Base-by-base conservation (phyloP, 2,329 filamentous ascomycete genomes). In the Penicillium polonicum region DNA sequence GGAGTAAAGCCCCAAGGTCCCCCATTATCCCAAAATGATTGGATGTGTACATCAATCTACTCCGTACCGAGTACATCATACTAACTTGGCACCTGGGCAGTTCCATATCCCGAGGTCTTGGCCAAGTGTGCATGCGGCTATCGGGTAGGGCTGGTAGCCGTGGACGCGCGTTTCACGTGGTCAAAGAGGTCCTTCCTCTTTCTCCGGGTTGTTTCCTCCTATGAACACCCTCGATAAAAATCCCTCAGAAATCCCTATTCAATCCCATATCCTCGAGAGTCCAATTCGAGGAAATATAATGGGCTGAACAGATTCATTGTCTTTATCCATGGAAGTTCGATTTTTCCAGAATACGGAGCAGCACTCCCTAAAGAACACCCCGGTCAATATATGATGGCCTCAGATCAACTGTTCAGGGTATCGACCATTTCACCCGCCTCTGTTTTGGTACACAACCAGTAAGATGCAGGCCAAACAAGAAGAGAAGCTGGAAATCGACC, bases 401-500 rank as follows among this genome's bases (percentile, higher is more conserved):
- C 29, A 17, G 23, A 38, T 53, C 36, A 43, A 43, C 38, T 3
- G 7, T 12, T 45, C 17, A 29, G n/a, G 21, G 29, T 23, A 36
- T 35, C 33, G 3, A 35, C 15, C 5, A 41, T 33, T 3, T 49
- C 29, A 12, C 19, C 15, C 13, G 3, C 12, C 17, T 43, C n/a
- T 39, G 8, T 19, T 21, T 21, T 25, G 27, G 6, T 17, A 27
- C 7, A 17, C 7, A n/a, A 7, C 21, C 6, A 27, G 6, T 12
- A 51, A 43, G 36, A 60, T 60, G 59, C 49, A 48, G 8, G n/a
- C 19, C 13, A 7, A 23, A 31, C 39, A 44, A 35, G 59, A 52
- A 49, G 53, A 61, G 38, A n/a, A 46, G 21, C 8, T n/a, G 21
- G n/a, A 13, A 4, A 10, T 21, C 2, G 46, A 80, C 62, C 69